Evolutionary conservation across 2,329 filamentous ascomycete genomes (phyloP).

Genomic region (Colletotrichum sublineola): DNA sequence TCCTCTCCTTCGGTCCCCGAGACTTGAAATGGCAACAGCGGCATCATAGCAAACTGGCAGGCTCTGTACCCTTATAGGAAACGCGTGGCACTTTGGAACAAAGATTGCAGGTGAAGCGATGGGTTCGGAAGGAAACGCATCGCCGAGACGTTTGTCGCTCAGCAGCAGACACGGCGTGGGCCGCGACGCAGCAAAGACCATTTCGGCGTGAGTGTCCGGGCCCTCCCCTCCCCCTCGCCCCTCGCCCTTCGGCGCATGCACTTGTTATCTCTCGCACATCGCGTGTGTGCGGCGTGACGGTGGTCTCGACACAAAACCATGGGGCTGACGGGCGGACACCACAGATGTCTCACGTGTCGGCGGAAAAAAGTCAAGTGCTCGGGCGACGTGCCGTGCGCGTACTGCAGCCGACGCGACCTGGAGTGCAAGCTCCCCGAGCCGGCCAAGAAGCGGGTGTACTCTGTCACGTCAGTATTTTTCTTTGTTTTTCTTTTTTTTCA

Average conservation of each 20-base stretch:
- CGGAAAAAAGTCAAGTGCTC: constrained; percentile 42
- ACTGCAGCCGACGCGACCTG: constrained; percentile 34
- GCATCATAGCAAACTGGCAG: no score
- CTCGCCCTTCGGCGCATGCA: not conserved
- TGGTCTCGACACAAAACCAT: no score
- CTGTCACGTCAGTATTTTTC: constrained; percentile 37
- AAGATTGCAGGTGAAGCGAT: no score
- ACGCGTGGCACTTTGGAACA: no score
- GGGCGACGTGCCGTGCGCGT: constrained; percentile 37
- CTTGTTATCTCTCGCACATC: no score
- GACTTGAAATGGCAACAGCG: not conserved
- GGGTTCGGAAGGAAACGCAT: not conserved
- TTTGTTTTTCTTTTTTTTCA: no score
- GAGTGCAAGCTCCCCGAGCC: constrained; percentile 35
- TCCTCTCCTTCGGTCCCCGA: not conserved
- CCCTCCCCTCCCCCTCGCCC: not conserved
- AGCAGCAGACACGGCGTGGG: constrained; percentile 10
- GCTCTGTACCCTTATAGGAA: no score
- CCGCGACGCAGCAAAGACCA: constrained; percentile 31
- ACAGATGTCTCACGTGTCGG: constrained; percentile 41
- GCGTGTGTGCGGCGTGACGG: no score
- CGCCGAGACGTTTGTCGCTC: not conserved
- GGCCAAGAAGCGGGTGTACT: constrained; percentile 38
- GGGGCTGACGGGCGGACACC: not conserved
- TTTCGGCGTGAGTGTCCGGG: constrained; percentile 39